These are phyloP conservation scores for Solanum hybrid DNA, from an alignment of 305 asterid genomes.

Conservation along the genomic window DNA sequence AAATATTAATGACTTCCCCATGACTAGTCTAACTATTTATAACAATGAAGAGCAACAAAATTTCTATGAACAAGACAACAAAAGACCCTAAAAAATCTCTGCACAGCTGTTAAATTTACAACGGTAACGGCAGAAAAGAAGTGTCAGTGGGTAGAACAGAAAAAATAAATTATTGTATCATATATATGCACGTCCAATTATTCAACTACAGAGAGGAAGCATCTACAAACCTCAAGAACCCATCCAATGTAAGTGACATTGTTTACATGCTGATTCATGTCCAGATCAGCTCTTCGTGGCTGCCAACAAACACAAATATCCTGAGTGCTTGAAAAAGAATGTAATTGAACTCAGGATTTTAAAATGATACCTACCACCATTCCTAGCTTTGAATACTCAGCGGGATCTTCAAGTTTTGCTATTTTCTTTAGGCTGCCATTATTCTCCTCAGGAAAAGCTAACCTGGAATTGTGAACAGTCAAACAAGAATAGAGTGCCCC, in stretches of 20 bases:
- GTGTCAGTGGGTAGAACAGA: not conserved
- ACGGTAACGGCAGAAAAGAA: not conserved
- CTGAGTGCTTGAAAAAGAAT: not conserved
- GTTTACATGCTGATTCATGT: conserved; percentile 93
- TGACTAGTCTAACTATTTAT: not conserved
- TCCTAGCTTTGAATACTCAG: conserved; percentile 48
- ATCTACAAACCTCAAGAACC: conserved; percentile 79
- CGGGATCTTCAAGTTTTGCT: conserved; percentile 46
- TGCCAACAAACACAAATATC: not conserved
- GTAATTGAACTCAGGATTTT: not conserved
- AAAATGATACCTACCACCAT: conserved; percentile 35
- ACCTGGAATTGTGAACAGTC: conserved; percentile 34
- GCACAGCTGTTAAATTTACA: not conserved
- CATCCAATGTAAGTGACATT: conserved; percentile 94
- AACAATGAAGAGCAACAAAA: not conserved
- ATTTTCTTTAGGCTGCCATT: conserved; percentile 89
- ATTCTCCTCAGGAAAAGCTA: conserved; percentile 89
- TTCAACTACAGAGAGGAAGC: not conserved
- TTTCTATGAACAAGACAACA: not conserved
- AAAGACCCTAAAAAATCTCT: not conserved
- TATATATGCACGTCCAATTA: not conserved
- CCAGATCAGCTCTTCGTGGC: conserved; percentile 90
- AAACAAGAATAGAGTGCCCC: not conserved
- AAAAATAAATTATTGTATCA: no score
- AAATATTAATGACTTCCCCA: not conserved